phyloP scores from a whole-genome alignment of 2,329 filamentous ascomycete genomes.

The Polychaeton citri region DNA sequence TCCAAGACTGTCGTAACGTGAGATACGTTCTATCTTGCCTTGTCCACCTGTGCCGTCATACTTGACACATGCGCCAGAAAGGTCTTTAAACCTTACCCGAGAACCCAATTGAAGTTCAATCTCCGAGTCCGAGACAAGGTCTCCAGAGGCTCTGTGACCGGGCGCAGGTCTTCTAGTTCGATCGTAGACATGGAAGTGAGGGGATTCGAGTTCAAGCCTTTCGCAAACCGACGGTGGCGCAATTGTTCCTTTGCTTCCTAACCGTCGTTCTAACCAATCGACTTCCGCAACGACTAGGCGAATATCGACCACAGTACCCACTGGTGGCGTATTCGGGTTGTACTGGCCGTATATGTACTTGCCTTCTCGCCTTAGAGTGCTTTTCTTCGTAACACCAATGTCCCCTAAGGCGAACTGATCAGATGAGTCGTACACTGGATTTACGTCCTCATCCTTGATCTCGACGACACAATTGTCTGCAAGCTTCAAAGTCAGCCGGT shows the following conservation, averaged over 20 bases:
- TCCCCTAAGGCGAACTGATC: constrained; percentile 33
- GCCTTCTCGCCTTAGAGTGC: constrained; percentile 34
- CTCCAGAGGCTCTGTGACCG: background rate
- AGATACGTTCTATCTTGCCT: constrained; percentile 31
- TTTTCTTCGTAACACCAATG: constrained; percentile 38
- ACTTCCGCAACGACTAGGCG: constrained; percentile 33
- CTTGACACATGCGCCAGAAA: constrained; percentile 36
- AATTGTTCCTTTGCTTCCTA: constrained; percentile 9
- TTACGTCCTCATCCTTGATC: constrained; percentile 30
- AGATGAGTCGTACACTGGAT: constrained; percentile 16
- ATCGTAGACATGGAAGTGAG: constrained; percentile 31
- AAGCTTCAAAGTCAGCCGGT: constrained; percentile 38
- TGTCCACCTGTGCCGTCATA: constrained; percentile 30
- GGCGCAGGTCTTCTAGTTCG: constrained; percentile 12
- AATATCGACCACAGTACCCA: constrained; percentile 40
- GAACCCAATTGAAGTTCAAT: constrained; percentile 17
- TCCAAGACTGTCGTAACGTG: constrained; percentile 35
- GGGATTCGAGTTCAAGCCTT: constrained; percentile 28
- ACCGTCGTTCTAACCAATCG: constrained; percentile 36
- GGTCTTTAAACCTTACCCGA: constrained; percentile 42
- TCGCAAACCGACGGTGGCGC: constrained; percentile 17
- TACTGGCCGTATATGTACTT: constrained; percentile 41
- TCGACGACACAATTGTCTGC: constrained; percentile 41
- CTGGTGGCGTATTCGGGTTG: constrained; percentile 33
- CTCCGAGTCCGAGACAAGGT: constrained; percentile 19